phyloP scores from a whole-genome alignment of 2,329 filamentous ascomycete genomes.

The Cytospora leucostoma region DNA sequence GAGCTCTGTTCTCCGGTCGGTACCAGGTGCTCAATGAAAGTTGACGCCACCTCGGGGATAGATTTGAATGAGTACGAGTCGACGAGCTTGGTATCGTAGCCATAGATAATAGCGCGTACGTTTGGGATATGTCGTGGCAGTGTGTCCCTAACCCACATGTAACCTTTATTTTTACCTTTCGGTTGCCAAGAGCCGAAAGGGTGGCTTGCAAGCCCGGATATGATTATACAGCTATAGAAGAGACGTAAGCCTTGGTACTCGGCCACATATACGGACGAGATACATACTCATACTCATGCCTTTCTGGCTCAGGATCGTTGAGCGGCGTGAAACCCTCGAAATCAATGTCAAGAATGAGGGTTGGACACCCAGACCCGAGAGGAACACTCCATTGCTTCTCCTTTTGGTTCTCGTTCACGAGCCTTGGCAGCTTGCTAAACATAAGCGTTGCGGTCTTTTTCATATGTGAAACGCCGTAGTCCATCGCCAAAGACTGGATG shows the following conservation, averaged over 20 bases:
- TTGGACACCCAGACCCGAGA: background rate
- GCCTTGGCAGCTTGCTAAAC: background rate
- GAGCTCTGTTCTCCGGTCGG: constrained; percentile 27
- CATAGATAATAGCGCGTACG: constrained; percentile 31
- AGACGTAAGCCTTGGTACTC: background rate
- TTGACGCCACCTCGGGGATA: constrained; percentile 30
- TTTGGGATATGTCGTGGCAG: constrained; percentile 29
- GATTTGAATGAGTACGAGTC: constrained; percentile 31
- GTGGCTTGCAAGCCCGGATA: constrained; percentile 25
- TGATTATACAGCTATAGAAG: constrained; percentile 14
- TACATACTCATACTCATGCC: background rate
- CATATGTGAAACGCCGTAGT: background rate
- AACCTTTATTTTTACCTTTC: constrained; percentile 21
- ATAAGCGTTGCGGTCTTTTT: background rate
- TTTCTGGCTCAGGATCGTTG: background rate
- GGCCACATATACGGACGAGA: background rate
- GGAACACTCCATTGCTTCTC: background rate
- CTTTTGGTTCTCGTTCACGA: background rate
- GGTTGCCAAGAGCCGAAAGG: constrained; percentile 28
- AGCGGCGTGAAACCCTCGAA: background rate
- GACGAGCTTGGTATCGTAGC: constrained; percentile 33
- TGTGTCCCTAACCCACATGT: constrained; percentile 35
- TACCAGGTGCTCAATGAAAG: constrained; percentile 28
- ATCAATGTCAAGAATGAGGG: background rate
- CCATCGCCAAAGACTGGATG: background rate